A percentile compares a stretch with the other conserved stretches of the same genome.
Conservation (phyloP, 129 eudicot genomes). For the Centrapalus pauciflorus region DNA sequence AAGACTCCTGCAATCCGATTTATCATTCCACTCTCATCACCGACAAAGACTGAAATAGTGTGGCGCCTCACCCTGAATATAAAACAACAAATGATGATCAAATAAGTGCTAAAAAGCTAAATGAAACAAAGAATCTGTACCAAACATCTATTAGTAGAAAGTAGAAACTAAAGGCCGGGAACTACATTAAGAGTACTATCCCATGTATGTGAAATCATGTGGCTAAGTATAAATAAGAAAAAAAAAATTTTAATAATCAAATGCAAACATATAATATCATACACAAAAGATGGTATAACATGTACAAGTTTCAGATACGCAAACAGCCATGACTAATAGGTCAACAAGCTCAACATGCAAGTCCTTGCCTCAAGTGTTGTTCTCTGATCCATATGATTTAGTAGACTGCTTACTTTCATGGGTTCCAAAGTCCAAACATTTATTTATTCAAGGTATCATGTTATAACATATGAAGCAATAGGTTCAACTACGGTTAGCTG, state of each 20-base stretch:
- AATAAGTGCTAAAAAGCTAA: background rate
- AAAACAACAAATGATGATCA: background rate
- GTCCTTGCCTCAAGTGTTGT: background rate
- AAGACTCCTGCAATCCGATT: constrained; percentile 93
- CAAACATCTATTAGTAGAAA: background rate
- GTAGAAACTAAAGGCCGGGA: too few species aligned
- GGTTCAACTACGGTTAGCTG: background rate
- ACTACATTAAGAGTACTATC: too few species aligned
- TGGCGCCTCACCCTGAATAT: constrained; percentile 64
- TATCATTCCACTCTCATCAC: constrained; percentile 95
- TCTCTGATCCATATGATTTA: background rate
- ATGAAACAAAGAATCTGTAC: background rate
- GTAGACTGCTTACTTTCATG: background rate
- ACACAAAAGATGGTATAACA: too few species aligned
- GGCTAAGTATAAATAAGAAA: too few species aligned
- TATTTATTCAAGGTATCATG: background rate
- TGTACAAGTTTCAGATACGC: background rate
- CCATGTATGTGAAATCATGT: too few species aligned
- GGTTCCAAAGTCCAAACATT: background rate
- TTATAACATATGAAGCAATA: background rate
- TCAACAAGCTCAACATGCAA: background rate
- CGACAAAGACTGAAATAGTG: constrained; percentile 79
- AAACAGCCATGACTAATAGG: background rate
- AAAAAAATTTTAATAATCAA: background rate
- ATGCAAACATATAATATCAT: too few species aligned